Evolutionary conservation across 148 eudicot genomes (phyloP).

Genomic region (Chenopodium suecicum): DNA sequence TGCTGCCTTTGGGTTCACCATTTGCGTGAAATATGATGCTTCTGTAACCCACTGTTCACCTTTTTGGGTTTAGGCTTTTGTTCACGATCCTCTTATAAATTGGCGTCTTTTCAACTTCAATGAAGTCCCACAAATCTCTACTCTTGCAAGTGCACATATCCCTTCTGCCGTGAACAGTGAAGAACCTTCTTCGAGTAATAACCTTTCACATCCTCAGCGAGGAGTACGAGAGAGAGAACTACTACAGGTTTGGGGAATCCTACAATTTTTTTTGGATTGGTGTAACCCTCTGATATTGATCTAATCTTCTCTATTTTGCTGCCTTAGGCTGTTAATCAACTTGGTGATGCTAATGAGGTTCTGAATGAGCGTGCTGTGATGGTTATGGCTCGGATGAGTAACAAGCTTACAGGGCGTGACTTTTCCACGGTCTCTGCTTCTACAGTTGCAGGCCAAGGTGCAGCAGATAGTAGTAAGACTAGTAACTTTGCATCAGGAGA

Average conservation of each 20-base stretch:
- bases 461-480: conserved; percentile 59
- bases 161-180: conserved; percentile 65
- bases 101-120: conserved; percentile 99
- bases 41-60: conserved; percentile 9
- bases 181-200: conserved; percentile 55
- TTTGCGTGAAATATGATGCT: neutral
- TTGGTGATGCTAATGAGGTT: conserved; percentile 97
- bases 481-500: conserved; percentile 57
- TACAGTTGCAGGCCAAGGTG: conserved; percentile 50
- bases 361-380: conserved; percentile 92
- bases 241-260: conserved; percentile 60
- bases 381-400: conserved; percentile 97
- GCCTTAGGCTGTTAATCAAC: conserved; percentile 85
- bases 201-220: conserved; percentile 84
- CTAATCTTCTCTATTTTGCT: conserved; percentile 8
- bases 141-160: conserved; percentile 49
- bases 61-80: conserved; percentile 70
- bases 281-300: neutral
- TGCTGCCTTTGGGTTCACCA: neutral
- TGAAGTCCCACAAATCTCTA: conserved; percentile 90
- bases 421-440: conserved; percentile 57
- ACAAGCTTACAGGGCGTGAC: conserved; percentile 96
- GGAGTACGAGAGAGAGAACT: conserved; percentile 92
- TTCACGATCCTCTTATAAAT: conserved; percentile 95
- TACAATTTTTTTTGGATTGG: conserved; percentile 1